phyloP scores from a whole-genome alignment of 2,329 filamentous ascomycete species.

The Sclerotinia nivalis region DNA sequence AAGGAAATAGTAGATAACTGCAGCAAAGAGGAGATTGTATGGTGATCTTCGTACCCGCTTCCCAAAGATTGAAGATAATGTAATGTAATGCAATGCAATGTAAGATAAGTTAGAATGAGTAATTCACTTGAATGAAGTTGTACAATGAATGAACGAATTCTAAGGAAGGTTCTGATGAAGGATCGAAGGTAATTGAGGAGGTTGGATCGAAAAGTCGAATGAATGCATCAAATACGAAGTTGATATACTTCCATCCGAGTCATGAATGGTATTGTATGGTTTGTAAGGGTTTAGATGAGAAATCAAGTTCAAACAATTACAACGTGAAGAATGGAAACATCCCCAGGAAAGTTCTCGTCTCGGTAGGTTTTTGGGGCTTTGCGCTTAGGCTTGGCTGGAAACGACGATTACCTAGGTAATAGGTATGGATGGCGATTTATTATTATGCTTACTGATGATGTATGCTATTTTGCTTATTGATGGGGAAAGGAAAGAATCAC shows the following conservation, averaged over 20 bases:
- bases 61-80: constrained; percentile 7
- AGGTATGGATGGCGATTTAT: too few species aligned
- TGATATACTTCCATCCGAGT: not conserved
- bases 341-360: not conserved
- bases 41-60: constrained; percentile 3
- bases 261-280: not conserved
- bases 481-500: not conserved
- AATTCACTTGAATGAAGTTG: not conserved
- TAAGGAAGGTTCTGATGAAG: not conserved
- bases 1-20: not conserved
- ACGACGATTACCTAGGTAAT: not conserved
- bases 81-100: not conserved
- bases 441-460: not conserved
- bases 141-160: not conserved
- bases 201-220: not conserved
- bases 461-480: constrained; percentile 6
- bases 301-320: not conserved
- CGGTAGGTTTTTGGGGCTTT: not conserved
- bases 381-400: not conserved
- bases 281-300: not conserved
- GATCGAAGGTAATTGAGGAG: constrained; percentile 9
- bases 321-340: not conserved
- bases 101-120: not conserved
- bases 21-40: not conserved
- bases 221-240: constrained; percentile 6